Percentiles rank a stretch among this genome's conserved stretches.
phyloP scores from a whole-genome alignment of 192 early-diverging fungal species.

The Coemansia nantahalensis region DNA sequence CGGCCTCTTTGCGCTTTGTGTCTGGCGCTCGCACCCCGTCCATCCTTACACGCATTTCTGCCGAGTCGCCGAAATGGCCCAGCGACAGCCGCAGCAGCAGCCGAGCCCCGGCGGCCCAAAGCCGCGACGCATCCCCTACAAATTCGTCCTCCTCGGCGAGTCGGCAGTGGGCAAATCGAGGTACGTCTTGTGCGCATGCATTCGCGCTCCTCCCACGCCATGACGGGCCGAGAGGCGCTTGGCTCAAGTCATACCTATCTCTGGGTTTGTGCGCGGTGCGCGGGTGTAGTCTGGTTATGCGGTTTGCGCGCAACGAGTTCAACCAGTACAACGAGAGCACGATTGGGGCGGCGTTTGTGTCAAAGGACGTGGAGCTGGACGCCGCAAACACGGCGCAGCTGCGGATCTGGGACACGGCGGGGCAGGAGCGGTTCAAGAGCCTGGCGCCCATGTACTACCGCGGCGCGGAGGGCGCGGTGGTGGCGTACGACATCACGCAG shows the following conservation, averaged over 20 bases:
- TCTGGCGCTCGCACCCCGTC: no score
- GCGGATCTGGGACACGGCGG: conserved; percentile 89
- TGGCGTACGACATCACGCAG: conserved; percentile 94
- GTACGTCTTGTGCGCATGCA: no score
- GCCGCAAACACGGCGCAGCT: conserved; percentile 73
- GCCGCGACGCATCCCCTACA: conserved; percentile 82
- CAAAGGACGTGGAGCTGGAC: conserved; percentile 87
- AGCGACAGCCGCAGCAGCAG: conserved; percentile 6
- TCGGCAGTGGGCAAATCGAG: conserved; percentile 98
- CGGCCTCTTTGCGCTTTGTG: no score
- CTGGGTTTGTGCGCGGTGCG: no score
- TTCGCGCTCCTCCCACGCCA: no score
- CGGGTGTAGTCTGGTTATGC: conserved; percentile 74
- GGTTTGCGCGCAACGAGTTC: conserved; percentile 92
- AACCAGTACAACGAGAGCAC: conserved; percentile 97
- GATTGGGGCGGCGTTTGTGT: conserved; percentile 89
- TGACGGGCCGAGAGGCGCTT: no score
- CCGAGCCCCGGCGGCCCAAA: conserved; percentile 11
- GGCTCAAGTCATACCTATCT: no score
- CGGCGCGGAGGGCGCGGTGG: conserved; percentile 93
- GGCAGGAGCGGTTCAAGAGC: conserved; percentile 97
- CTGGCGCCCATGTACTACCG: conserved; percentile 97
- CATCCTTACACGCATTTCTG: not conserved
- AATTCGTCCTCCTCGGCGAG: conserved; percentile 90
- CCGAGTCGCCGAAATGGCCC: no score